Evolutionary conservation across 2,329 filamentous ascomycete species (phyloP), one percentile per base, ranked within the genome.

Genomic region (Hymenoscyphus fructigenus): DNA sequence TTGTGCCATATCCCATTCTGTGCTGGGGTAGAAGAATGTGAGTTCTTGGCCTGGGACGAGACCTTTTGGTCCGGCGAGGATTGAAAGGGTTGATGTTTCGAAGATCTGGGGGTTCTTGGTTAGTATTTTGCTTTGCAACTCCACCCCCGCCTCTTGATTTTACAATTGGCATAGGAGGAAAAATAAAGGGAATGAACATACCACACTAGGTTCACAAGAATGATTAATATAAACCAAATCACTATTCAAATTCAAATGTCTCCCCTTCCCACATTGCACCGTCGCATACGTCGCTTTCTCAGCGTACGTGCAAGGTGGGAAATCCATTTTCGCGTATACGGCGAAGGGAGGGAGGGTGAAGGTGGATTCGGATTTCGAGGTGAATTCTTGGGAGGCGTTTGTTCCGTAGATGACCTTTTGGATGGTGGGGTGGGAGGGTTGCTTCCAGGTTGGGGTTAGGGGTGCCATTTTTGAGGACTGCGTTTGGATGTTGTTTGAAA

Each of bases 1-100:
- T 79, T 91, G 89, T 36, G 86, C 85, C 89, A 92, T 91, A 72
- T 81, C 73, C 88, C 88, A 92, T 77, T 92, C 89, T 1, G 88
- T 91, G 62, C 87, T 90, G 3, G 89, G 88, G 71, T 92, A 92
- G 78, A 91, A 92, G 79, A 91, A 92, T 74, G 85, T 87, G 57
- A 88, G 79, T 73, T 88, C 86, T 66, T 88, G 83, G 59, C 84
- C 85, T 3, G 77, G 74, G 61, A 78, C 73, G 61, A 88, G 80
- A 38, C 86, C 85, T 62, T 81, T 80, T 26, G 83, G 83, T 6
- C 84, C 84, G 12, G 84, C 86, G 29, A 88, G 78, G 68, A 91
- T 78, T 70, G 83, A 83, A 68, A 83, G 77, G 73, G 81, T 83
- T 65, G 79, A 76, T 55, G 82, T 86, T 74, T 89, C 86, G 69